Percentiles rank a stretch among this genome's conserved stretches.
phyloP scores from a whole-genome alignment of 2,329 filamentous ascomycete genomes.

The Arthrobotrys pseudoclavata region DNA sequence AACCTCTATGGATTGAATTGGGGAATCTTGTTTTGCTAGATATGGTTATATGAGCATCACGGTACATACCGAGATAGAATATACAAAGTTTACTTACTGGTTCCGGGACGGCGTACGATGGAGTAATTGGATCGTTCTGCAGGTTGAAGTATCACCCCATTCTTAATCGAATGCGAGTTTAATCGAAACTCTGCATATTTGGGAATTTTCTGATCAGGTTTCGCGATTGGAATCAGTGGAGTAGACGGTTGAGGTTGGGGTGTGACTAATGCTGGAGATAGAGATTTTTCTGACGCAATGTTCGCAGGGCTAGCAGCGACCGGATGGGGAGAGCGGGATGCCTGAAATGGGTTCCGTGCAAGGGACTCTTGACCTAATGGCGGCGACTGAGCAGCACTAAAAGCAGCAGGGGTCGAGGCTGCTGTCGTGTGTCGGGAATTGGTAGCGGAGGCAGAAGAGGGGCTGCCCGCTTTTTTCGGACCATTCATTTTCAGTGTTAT shows the following conservation, averaged over 20 bases:
- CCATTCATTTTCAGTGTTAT: slow-evolving; percentile 51
- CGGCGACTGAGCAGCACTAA: slow-evolving; percentile 40
- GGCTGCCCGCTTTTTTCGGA: slow-evolving; percentile 39
- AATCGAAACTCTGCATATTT: slow-evolving; percentile 28
- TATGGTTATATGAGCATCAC: slow-evolving; percentile 7
- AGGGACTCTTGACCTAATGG: slow-evolving; percentile 5
- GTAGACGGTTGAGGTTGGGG: slow-evolving; percentile 25
- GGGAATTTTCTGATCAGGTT: neutral
- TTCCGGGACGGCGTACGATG: slow-evolving; percentile 28
- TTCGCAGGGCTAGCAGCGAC: slow-evolving; percentile 28
- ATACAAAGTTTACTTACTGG: slow-evolving; percentile 20
- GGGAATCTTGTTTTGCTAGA: slow-evolving; percentile 34
- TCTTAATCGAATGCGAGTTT: slow-evolving; percentile 7
- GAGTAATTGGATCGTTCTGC: neutral
- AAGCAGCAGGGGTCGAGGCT: slow-evolving; percentile 40
- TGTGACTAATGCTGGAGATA: slow-evolving; percentile 42
- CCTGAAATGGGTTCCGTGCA: slow-evolving; percentile 27
- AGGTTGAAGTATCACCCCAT: slow-evolving; percentile 21
- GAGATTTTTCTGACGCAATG: neutral
- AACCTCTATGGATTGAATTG: slow-evolving; percentile 14
- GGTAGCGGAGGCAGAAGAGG: slow-evolving; percentile 24
- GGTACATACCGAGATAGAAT: neutral
- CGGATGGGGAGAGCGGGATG: slow-evolving; percentile 24
- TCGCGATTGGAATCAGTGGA: neutral
- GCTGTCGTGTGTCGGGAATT: slow-evolving; percentile 36